These are phyloP conservation scores for Irpex lacteus DNA, from an alignment of 1,284 basidiomycete genomes.

Conservation along the genomic window DNA sequence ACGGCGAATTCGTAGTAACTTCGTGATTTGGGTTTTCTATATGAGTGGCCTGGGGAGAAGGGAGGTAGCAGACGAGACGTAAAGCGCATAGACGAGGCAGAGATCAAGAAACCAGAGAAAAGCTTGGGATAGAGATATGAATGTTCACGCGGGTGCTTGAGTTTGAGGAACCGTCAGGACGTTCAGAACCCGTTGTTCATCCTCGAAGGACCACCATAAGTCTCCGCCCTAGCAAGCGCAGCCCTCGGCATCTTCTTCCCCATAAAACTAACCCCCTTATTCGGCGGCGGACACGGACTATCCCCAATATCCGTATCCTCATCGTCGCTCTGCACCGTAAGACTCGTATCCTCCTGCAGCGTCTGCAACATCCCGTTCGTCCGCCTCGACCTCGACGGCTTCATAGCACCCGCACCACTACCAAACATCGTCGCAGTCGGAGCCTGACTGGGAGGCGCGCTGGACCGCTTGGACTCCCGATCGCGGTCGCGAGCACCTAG, in stretches of 20 bases:
- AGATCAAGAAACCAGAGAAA: not conserved
- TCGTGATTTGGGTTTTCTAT: not conserved
- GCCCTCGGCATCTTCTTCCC: conserved; percentile 49
- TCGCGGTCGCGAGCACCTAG: no score
- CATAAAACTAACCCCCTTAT: conserved; percentile 49
- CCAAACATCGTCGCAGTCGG: conserved; percentile 44
- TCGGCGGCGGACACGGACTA: conserved; percentile 77
- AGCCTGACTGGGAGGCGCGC: conserved; percentile 39
- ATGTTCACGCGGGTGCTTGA: not conserved
- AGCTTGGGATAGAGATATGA: not conserved
- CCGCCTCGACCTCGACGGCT: conserved; percentile 58
- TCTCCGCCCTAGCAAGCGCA: conserved; percentile 57
- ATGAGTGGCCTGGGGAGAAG: not conserved
- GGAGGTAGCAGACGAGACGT: not conserved
- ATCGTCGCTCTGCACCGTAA: conserved; percentile 46
- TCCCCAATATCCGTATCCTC: conserved; percentile 75
- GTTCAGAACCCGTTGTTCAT: conserved; percentile 23
- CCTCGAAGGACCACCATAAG: conserved; percentile 57
- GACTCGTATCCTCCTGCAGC: conserved; percentile 62
- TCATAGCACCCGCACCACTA: conserved; percentile 46
- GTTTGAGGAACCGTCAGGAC: no score
- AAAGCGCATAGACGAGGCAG: not conserved
- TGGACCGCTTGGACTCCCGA: conserved; percentile 52
- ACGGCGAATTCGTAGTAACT: not conserved
- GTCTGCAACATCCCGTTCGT: conserved; percentile 43